Base-by-base conservation (phyloP, 2,329 filamentous ascomycete species). In the Verticillium klebahnii region DNA sequence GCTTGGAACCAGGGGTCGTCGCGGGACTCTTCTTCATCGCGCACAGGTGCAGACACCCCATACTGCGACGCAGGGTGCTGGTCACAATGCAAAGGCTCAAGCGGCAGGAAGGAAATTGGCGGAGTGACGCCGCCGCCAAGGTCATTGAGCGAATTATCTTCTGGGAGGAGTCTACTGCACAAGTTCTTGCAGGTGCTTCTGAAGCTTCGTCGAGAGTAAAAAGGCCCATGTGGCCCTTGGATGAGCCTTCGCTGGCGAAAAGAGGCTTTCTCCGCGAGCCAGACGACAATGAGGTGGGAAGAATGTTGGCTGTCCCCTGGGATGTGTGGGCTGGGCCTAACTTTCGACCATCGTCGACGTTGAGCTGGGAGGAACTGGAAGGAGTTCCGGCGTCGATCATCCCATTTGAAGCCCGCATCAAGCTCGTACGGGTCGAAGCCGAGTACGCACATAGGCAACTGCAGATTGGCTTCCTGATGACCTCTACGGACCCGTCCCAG, bases 71-170 rank as follows among this genome's bases (percentile, higher is more conserved):
- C 9, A 59, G 65, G 17, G 68, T 66, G 5, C 39, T 71, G 15
- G 40, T 52, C n/a, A 58, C 71, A 6, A 60, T 73, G 4, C n/a
- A 50, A 4, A 55, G 59, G 9, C 17, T 61, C 6, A 68, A 69
- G 15, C 56, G 69, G 9, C 67, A 70, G 17, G 71, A 73, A 50
- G 71, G 69, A 1, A 63, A 70, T 59, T 72, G 70, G 71, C 65
- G 66, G 52, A 72, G 70, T 37, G 63, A 61, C 3, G 65, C 61
- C 12, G 62, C 67, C 1, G 67, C 67, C 8, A 59, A 56, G 3
- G 67, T 67, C 3, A 62, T 66, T 0, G 64, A 65, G 11, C 61
- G 56, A 12, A 15, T 69, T 4, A 57, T 72, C 9, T 9, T 8
- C 31, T 12, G 23, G 32, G 56, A 57, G 56, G 56, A 57, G n/a